Evolutionary conservation across 257 asterid species (phyloP).

Genomic region (Voacanga thouarsii): DNA sequence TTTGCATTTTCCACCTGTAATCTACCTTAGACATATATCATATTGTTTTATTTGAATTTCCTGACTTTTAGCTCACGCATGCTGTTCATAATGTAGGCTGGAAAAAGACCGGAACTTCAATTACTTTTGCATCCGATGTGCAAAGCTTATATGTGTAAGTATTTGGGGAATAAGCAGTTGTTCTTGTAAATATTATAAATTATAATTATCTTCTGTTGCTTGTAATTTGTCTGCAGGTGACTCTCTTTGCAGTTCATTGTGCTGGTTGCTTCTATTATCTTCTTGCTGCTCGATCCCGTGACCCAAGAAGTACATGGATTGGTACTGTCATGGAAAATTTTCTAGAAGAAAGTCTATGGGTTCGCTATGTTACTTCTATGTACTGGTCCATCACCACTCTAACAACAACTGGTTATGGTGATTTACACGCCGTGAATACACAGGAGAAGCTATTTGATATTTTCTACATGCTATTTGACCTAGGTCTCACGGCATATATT

Average conservation of each 20-base stretch:
- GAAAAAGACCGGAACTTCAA: conserved; percentile 67
- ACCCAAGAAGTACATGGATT: conserved; percentile 58
- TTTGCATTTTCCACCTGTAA: background rate
- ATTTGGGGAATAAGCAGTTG: conserved; percentile 4
- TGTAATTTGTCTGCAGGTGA: conserved; percentile 42
- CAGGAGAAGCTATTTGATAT: conserved; percentile 56
- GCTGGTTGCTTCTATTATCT: conserved; percentile 60
- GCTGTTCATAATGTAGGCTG: conserved; percentile 39
- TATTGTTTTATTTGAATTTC: background rate
- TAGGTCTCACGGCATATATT: conserved; percentile 60
- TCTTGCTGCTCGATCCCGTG: conserved; percentile 41
- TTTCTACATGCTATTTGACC: conserved; percentile 58
- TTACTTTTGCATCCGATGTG: conserved; percentile 55
- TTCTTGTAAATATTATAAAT: conserved; percentile 4
- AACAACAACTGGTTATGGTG: conserved; percentile 76
- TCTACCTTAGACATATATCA: background rate
- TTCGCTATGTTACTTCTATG: conserved; percentile 44
- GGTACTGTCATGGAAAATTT: conserved; percentile 26
- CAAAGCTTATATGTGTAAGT: conserved; percentile 68
- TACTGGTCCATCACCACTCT: conserved; percentile 75
- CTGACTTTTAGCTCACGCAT: background rate
- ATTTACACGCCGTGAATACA: conserved; percentile 59
- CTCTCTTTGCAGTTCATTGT: conserved; percentile 63
- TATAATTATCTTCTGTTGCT: conserved; percentile 9
- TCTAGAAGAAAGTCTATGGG: conserved; percentile 28